A percentile compares a stretch with the other conserved stretches of the same genome.
Evolutionary conservation across 164 flowering plant species (phyloP).

Genomic region (Magnolia changhungtana): DNA sequence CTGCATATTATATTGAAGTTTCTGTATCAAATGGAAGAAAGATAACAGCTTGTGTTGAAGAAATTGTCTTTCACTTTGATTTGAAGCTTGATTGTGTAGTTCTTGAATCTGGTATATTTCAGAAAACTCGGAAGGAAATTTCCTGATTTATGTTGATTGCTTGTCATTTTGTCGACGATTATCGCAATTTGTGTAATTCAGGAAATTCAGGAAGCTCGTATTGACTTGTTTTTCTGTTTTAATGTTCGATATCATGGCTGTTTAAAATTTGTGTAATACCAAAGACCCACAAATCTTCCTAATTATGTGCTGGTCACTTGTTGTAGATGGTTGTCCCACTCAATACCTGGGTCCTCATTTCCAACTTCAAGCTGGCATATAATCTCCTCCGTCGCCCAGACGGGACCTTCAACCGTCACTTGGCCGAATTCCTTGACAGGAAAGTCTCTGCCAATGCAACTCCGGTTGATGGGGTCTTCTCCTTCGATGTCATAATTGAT

Average conservation of each 20-base stretch:
- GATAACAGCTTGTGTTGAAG: not conserved
- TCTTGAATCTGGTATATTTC: not conserved
- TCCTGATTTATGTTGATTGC: not conserved
- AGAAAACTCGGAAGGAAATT: not conserved
- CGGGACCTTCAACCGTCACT: constrained; percentile 81
- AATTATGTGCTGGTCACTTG: not conserved
- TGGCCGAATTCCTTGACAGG: constrained; percentile 80
- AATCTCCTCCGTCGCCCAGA: constrained; percentile 87
- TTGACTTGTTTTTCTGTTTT: not conserved
- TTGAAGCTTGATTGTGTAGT: not conserved
- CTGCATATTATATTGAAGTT: too few relatives aligned
- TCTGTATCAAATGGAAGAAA: not conserved
- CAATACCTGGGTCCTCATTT: constrained; percentile 79
- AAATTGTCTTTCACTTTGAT: not conserved
- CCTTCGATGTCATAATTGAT: constrained; percentile 64
- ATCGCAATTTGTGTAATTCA: not conserved
- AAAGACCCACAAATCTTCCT: not conserved
- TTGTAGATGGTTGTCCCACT: constrained; percentile 72
- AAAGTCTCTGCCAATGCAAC: constrained; percentile 62
- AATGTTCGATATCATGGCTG: not conserved
- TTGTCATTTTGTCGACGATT: too few relatives aligned
- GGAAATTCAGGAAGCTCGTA: not conserved
- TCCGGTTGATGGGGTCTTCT: constrained; percentile 70
- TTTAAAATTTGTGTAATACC: not conserved
- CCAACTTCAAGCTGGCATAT: constrained; percentile 78